Base-by-base conservation (phyloP, 2,329 filamentous ascomycete genomes). In the Zalaria sp. region DNA sequence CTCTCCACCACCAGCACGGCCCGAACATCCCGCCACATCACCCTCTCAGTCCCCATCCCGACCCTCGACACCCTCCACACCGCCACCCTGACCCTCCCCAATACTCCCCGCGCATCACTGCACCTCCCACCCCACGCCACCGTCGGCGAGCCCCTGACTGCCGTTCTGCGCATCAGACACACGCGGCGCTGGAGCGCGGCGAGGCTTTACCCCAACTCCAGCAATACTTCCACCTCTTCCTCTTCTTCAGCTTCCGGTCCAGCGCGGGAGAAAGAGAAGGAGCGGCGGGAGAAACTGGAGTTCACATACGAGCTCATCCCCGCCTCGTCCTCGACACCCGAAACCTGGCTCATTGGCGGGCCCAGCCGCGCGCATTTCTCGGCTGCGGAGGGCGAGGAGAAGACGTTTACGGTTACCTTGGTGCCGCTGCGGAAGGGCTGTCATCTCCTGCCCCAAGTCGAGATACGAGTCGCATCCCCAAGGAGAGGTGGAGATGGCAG, bases 21-120 rank as follows among this genome's bases (percentile, higher is more conserved):
- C 72, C 18, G 68, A 44, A 32, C 27, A 27, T 39, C 7, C 35
- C 27, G 43, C 40, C 79, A 77, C 8, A 88, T 98, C 51, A 68
- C 82, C 27, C 93, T 98, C 41, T 84, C 88, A 0, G 88, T 98
- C 9, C 86, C 94, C 44, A 77, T 98, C 1, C 89, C 89, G 0
- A 79, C 81, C 1, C 71, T 94, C 2, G 77, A 84, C 38, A 75
- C 94, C 18, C 75, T 96, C 0, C 83, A 93, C 59, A 93, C 83
- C 0, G 81, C 82, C 3, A 77, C 82, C 40, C 71, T 89, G 27
- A 65, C 67, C 27, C 60, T 84, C 35, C 41, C 57, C 40, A 6
- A 51, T 52, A 40, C 31, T 46, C 43, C 26, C 55, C 43, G 25
- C 34, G 28, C 10, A 18, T 35, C 8, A 25, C 36, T 40, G 18